Evolutionary conservation across 805 yeast species (phyloP), one percentile per base, ranked within the genome.

Genomic region (Cyberlindnera misumaiensis): DNA sequence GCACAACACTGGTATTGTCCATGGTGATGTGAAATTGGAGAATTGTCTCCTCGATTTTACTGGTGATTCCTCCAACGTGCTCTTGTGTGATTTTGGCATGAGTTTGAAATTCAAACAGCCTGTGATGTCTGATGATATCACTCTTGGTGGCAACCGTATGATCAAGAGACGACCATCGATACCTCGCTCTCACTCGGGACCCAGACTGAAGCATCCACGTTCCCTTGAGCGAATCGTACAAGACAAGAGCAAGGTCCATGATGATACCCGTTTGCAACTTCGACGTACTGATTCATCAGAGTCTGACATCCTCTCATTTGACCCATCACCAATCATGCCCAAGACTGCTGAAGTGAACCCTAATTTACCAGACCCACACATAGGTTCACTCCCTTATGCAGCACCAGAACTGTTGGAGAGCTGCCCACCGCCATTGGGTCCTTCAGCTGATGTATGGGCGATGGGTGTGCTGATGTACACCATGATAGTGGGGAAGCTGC

Each of bases 81-180:
- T 81, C 18, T 56, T 89, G 6, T 85, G 96, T 62, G 97, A 89
- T 60, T 89, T 89, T 63, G 97, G 97, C 5, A 85, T 89, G 94
- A 67, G 77, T 35, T 63, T 65, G 13, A 49, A 46, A 26, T 50
- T 46, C 36, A 52, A 38, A 34, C 33, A 28, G 1, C 44, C 50
- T 11, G 39, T 35, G 24, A 33, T 38, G 3, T 30, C 38, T 22
- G 52, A 51, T 6, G 57, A 54, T 15, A 39, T 52, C 4, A 12
- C 30, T 4, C 5, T 46, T 63, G 77, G 42, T 10, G 48, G 43
- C 48, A 27, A 32, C 12, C 14, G 14, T 6, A 30, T 22, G n/a
- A 41, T 48, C 18, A 45, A 44, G 38, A 45, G 55, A 43, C 43
- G 55, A 9, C 60, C 63, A 5, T 50, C 58, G 5, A 54, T 59